A percentile compares a stretch with the other conserved stretches of the same genome.
Conservation (phyloP, 768 basidiomycete species). For the Rhodotorula toruloides region DNA sequence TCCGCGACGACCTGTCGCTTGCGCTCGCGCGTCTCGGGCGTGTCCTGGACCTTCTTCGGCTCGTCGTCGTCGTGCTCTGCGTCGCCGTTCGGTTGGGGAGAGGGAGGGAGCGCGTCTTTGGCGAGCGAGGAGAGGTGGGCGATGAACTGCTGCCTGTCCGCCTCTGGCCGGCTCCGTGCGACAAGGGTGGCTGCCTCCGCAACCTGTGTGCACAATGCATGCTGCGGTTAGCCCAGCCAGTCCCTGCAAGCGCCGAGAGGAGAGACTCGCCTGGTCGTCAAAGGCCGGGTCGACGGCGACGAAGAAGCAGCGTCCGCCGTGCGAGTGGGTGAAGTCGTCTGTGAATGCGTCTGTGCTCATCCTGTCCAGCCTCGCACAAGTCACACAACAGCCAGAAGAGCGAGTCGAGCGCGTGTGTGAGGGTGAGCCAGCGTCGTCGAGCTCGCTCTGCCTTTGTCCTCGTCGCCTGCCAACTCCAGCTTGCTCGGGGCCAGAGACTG, state of each 20-base stretch:
- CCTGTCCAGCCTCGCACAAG: background rate
- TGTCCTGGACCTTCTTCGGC: conserved; percentile 6
- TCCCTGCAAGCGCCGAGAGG: too few relatives aligned
- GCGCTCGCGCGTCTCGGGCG: conserved; percentile 14
- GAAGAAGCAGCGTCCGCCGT: conserved; percentile 28
- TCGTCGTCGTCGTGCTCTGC: conserved; percentile 9
- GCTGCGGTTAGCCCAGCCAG: too few relatives aligned
- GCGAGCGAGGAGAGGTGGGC: conserved; percentile 12
- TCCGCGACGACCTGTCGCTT: conserved; percentile 25
- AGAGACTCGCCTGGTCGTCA: conserved; percentile 9
- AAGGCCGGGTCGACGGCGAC: conserved; percentile 35
- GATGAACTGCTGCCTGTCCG: conserved; percentile 14
- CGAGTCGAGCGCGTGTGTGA: background rate
- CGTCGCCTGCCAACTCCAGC: too few relatives aligned
- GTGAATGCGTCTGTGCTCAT: conserved; percentile 30
- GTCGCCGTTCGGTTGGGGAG: background rate
- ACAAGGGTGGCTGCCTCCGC: conserved; percentile 17
- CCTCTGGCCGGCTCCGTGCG: conserved; percentile 22
- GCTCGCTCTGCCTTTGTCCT: background rate
- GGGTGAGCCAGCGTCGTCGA: background rate
- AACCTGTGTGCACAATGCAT: too few relatives aligned
- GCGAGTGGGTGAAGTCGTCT: conserved; percentile 24
- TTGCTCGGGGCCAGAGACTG: too few relatives aligned
- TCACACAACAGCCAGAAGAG: background rate
- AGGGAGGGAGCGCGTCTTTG: conserved; percentile 10